phyloP scores from a whole-genome alignment of 176 grass and related monocot genomes.

The Triticum monococcum region DNA sequence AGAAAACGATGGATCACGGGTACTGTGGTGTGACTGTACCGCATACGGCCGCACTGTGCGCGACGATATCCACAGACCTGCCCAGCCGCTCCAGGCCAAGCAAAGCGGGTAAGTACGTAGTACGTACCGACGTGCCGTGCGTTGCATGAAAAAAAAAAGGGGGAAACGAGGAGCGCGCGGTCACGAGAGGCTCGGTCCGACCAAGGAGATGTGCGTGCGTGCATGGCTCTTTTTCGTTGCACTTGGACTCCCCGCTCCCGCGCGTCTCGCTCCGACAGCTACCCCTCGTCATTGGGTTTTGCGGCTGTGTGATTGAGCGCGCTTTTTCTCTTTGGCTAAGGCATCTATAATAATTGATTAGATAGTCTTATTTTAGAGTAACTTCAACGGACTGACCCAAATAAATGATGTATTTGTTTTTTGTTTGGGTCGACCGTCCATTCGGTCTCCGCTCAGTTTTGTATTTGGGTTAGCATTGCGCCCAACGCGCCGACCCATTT shows the following conservation, averaged over 20 bases:
- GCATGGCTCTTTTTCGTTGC: not conserved
- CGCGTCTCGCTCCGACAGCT: not conserved
- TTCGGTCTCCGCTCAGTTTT: too few species aligned
- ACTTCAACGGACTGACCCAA: too few species aligned
- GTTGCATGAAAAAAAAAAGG: not conserved
- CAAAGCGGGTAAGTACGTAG: not conserved
- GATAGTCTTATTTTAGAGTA: too few species aligned
- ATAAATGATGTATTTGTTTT: too few species aligned
- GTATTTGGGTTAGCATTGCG: too few species aligned
- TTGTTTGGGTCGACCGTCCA: too few species aligned
- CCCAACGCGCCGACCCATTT: too few species aligned
- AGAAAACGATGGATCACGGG: slow-evolving; percentile 20
- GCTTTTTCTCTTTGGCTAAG: not conserved
- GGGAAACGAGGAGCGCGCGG: not conserved
- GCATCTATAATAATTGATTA: too few species aligned
- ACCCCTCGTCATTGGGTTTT: not conserved
- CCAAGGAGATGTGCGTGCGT: not conserved
- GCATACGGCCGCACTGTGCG: slow-evolving; percentile 5
- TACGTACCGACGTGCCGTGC: not conserved
- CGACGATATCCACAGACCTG: slow-evolving; percentile 22
- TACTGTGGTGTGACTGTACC: not conserved
- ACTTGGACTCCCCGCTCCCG: not conserved
- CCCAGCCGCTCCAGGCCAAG: not conserved
- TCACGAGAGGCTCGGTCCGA: not conserved
- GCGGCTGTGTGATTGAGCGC: not conserved